phyloP scores from a whole-genome alignment of 768 basidiomycete genomes.

The Russula emetica region DNA sequence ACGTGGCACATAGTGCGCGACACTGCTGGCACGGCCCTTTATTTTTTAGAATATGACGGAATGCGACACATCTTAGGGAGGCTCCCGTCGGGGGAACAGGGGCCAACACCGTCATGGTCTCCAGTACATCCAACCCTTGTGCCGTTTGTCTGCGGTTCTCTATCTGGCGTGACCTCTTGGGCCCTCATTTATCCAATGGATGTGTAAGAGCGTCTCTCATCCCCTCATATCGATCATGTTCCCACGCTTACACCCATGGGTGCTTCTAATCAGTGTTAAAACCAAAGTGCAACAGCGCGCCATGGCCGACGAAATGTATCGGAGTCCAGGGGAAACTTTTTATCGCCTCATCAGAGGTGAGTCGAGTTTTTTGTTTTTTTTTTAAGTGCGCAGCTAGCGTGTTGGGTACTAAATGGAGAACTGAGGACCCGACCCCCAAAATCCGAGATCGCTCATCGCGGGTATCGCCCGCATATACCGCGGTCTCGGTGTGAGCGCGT shows the following conservation, averaged over 20 bases:
- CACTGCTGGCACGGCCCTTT: conserved; percentile 82
- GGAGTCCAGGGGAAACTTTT: conserved; percentile 70
- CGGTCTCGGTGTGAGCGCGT: conserved; percentile 89
- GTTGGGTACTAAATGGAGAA: not conserved
- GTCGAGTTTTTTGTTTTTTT: too few species aligned
- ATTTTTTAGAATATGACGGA: conserved; percentile 92
- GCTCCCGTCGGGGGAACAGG: conserved; percentile 72
- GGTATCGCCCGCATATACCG: conserved; percentile 87
- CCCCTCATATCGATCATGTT: not conserved
- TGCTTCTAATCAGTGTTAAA: conserved; percentile 57
- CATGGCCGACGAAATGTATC: conserved; percentile 69
- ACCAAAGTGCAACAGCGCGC: conserved; percentile 95
- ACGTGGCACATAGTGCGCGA: conserved; percentile 61
- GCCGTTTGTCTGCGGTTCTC: conserved; percentile 86
- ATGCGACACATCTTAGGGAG: conserved; percentile 85
- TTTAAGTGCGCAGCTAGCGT: conserved; percentile 1
- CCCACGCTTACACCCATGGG: conserved; percentile 25
- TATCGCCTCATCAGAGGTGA: conserved; percentile 75
- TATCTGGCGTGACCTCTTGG: conserved; percentile 70
- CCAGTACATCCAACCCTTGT: conserved; percentile 75
- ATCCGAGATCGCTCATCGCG: conserved; percentile 68
- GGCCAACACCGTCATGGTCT: conserved; percentile 76
- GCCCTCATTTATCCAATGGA: conserved; percentile 84
- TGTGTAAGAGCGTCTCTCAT: conserved; percentile 51
- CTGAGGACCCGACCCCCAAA: conserved; percentile 70